These are phyloP conservation scores for Royoungia palumana DNA, from an alignment of 768 basidiomycete genomes.

Conservation along the genomic window DNA sequence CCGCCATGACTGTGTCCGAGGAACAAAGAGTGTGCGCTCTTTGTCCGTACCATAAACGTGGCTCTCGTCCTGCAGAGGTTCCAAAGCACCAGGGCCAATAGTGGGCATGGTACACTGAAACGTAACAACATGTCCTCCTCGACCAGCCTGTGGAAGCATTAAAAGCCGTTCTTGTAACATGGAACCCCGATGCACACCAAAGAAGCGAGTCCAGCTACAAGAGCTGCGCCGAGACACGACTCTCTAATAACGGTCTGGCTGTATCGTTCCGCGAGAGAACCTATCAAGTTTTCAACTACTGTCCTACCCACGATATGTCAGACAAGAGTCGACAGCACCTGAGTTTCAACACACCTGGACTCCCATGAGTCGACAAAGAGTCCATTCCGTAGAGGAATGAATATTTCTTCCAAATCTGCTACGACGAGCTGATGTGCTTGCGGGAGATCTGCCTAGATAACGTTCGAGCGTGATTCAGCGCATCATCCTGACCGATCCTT, in stretches of 20 bases:
- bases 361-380: constrained; percentile 75
- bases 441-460: constrained; percentile 40
- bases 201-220: constrained; percentile 68
- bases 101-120: constrained; percentile 72
- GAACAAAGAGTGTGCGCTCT: constrained; percentile 74
- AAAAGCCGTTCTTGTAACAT: constrained; percentile 10
- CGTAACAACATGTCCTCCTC: constrained; percentile 73
- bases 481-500: constrained; percentile 30
- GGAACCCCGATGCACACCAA: constrained; percentile 47
- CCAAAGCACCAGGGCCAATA: constrained; percentile 69
- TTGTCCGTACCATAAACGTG: constrained; percentile 80
- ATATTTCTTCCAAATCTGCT: constrained; percentile 89
- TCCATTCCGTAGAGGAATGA: constrained; percentile 68
- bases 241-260: constrained; percentile 44
- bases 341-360: constrained; percentile 52
- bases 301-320: constrained; percentile 38
- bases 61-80: constrained; percentile 54
- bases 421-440: constrained; percentile 73
- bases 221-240: constrained; percentile 74
- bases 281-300: constrained; percentile 64
- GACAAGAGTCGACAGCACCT: not conserved
- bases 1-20: constrained; percentile 78
- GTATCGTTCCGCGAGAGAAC: constrained; percentile 61
- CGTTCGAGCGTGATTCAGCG: constrained; percentile 17
- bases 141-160: constrained; percentile 44